Percentiles rank a stretch among this genome's conserved stretches.
Conservation (phyloP, 2,329 filamentous ascomycete species). For the Furcasterigmium furcatum region DNA sequence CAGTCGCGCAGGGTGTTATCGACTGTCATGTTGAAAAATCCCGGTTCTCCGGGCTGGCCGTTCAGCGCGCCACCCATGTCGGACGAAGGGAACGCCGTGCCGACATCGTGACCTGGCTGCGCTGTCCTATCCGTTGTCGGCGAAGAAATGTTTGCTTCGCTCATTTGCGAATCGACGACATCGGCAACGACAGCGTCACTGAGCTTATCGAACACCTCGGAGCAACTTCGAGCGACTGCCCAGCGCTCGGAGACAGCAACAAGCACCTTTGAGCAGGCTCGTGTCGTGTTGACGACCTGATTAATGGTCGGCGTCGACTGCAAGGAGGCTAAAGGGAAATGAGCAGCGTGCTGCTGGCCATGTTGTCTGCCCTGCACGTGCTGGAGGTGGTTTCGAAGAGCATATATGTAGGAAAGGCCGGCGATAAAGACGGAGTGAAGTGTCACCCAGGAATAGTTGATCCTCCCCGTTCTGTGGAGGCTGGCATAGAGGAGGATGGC, state of each 20-base stretch:
- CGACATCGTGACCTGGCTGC: background rate
- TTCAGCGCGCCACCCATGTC: constrained; percentile 1
- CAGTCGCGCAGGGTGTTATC: constrained; percentile 34
- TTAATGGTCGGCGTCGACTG: constrained; percentile 30
- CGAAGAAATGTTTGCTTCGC: constrained; percentile 1
- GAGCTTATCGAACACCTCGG: constrained; percentile 37
- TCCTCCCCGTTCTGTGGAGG: constrained; percentile 37
- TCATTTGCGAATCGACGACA: constrained; percentile 24
- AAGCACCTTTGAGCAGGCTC: constrained; percentile 39
- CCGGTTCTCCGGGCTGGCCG: background rate
- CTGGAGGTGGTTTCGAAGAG: constrained; percentile 34
- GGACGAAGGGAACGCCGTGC: background rate
- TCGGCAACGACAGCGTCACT: constrained; percentile 38
- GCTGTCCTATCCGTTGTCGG: background rate
- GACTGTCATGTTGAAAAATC: constrained; percentile 23
- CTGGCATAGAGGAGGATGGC: constrained; percentile 38
- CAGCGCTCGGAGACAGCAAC: constrained; percentile 40
- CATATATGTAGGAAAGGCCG: constrained; percentile 39
- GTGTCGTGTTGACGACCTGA: constrained; percentile 36
- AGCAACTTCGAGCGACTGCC: constrained; percentile 32
- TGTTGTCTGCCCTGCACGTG: constrained; percentile 14
- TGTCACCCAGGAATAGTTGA: constrained; percentile 47
- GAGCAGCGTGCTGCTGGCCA: background rate
- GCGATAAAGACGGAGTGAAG: constrained; percentile 45
- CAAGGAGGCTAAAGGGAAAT: constrained; percentile 15